Evolutionary conservation across 2,329 filamentous ascomycete genomes (phyloP).

Genomic region (Ilyonectria sp.): DNA sequence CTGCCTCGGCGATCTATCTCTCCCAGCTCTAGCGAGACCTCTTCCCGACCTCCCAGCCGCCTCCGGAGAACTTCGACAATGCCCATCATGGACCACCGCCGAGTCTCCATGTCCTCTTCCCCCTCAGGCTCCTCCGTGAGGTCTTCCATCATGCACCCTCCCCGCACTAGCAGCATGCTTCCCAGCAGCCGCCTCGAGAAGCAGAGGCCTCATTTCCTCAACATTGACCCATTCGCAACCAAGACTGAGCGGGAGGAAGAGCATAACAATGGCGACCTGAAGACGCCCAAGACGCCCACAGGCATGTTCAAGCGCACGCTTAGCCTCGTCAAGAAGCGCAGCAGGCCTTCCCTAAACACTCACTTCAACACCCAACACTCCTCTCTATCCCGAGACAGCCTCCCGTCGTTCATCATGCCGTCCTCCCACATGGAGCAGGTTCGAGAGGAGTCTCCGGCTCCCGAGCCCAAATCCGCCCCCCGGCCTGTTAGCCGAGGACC

Average conservation of each 20-base stretch:
- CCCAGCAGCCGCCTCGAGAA: constrained; percentile 53
- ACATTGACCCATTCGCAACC: constrained; percentile 67
- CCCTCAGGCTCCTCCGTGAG: constrained; percentile 46
- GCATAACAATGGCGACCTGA: constrained; percentile 36
- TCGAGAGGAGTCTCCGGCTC: constrained; percentile 47
- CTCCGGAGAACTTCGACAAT: constrained; percentile 53
- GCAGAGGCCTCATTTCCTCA: constrained; percentile 64
- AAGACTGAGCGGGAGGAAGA: constrained; percentile 49
- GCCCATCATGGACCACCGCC: constrained; percentile 51
- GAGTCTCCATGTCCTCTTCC: constrained; percentile 53
- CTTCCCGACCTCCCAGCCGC: constrained; percentile 40
- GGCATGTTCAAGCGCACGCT: constrained; percentile 68
- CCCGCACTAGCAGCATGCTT: constrained; percentile 62
- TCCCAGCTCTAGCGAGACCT: constrained; percentile 53
- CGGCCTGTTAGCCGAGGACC: constrained; percentile 48
- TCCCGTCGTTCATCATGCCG: constrained; percentile 44
- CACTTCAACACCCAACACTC: constrained; percentile 54
- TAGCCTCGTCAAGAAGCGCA: constrained; percentile 69
- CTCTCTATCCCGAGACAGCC: constrained; percentile 53
- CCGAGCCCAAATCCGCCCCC: constrained; percentile 40
- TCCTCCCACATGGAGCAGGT: constrained; percentile 54
- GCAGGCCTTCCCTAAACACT: constrained; percentile 63
- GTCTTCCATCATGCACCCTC: constrained; percentile 52
- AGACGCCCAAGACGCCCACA: constrained; percentile 57
- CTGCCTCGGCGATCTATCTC: constrained; percentile 63